Evolutionary conservation across 345 rosid genomes (phyloP), one percentile per base, ranked within the genome.

Genomic region (Populus tremula): DNA sequence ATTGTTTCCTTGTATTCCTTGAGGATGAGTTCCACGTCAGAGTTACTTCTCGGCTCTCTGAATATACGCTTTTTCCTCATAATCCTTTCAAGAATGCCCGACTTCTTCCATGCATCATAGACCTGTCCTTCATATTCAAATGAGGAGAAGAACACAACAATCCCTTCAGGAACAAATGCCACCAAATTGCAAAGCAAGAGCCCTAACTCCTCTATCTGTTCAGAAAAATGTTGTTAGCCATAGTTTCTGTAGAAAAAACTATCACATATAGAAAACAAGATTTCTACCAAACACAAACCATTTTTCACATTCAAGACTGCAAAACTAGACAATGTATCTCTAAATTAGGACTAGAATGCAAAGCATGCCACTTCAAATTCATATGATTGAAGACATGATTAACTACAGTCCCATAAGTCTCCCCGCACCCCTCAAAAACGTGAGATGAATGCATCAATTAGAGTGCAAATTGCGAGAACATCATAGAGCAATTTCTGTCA

Each of bases 101-200:
- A 90, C 78, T 81, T 74, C 82, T 88, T 91, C 99, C 99, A 95
- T 47, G 90, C 85, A 78, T 83, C 81, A 83, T 89, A 89, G 73
- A 93, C 96, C 85, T 85, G 90, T 49, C 81, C 86, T 89, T 93
- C 96, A 56, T 93, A 92, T 49, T 93, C 98, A 81, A 90, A 95
- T 65, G 99, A 95, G 70, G 99, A 91, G 86, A 95, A 93, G 91
- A 95, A 95, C 82, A 92, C 93, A 64, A 95, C 87, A 41, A 93
- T 87, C 81, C 99, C 99, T 83, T 90, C 94, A 12, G 99, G 97
- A 85, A 92, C 91, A 81, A 90, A 85, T 64, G 89, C 78, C 66
- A 78, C 93, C 87, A 95, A 73, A 87, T 95, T 95, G 91, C 98
- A 88, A 75, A 95, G 86, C 83, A 91, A 81, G 39, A 87, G 88